Percentiles rank a stretch among this genome's conserved stretches.
These are phyloP conservation scores for Collybia mongolica DNA, from an alignment of 768 basidiomycete genomes.

Conservation along the genomic window DNA sequence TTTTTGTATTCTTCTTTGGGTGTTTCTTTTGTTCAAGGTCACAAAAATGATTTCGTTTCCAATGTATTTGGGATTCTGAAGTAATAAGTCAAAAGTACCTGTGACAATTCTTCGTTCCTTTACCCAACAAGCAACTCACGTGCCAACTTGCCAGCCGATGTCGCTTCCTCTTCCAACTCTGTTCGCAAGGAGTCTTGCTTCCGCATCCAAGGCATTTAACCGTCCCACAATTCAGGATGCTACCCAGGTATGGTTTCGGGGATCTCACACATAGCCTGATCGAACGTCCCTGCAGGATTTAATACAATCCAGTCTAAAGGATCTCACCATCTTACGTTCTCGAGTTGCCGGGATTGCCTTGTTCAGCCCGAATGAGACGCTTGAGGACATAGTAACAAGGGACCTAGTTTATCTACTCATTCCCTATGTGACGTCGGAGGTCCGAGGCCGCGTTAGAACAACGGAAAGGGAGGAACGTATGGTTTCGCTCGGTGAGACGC, in stretches of 20 bases:
- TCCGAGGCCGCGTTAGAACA: constrained; percentile 58
- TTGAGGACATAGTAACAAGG: constrained; percentile 79
- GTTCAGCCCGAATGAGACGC: constrained; percentile 81
- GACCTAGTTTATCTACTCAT: constrained; percentile 77
- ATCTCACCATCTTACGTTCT: constrained; percentile 52
- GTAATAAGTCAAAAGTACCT: no score
- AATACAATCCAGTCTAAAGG: constrained; percentile 49
- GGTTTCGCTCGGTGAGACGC: constrained; percentile 47
- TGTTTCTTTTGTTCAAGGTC: no score
- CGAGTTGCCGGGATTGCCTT: constrained; percentile 62
- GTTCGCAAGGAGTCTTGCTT: constrained; percentile 32
- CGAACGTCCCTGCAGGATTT: constrained; percentile 44
- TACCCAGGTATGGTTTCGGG: constrained; percentile 35
- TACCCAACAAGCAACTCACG: no score
- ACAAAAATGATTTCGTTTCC: no score
- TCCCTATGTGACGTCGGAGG: constrained; percentile 65
- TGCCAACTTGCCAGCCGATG: constrained; percentile 8
- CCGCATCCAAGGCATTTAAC: constrained; percentile 36
- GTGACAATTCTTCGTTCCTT: no score
- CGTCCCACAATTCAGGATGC: constrained; percentile 40
- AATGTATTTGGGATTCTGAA: no score
- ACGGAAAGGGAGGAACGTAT: constrained; percentile 59
- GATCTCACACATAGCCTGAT: neutral
- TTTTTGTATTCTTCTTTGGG: neutral
- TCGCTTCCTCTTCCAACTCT: constrained; percentile 36